Conservation (phyloP, 2,329 filamentous ascomycete species). For the Curvularia sp. region DNA sequence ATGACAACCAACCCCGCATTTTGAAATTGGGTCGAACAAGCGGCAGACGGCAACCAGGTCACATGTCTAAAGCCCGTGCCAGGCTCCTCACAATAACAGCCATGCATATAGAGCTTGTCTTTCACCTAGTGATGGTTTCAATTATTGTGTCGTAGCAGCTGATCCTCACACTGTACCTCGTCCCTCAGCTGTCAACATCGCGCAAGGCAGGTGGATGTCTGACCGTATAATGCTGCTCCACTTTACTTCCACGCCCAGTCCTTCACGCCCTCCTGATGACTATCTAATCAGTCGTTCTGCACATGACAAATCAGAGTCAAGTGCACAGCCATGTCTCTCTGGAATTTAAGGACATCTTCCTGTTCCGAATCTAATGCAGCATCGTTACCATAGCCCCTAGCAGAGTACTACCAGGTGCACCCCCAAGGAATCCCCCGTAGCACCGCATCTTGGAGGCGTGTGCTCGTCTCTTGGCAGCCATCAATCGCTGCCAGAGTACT, state of each 20-base stretch:
- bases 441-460: background rate
- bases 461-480: background rate
- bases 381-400: background rate
- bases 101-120: background rate
- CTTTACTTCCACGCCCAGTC: conserved; percentile 12
- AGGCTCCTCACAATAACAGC: background rate
- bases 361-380: conserved; percentile 11
- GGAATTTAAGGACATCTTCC: conserved; percentile 11
- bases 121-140: background rate
- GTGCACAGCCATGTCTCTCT: background rate
- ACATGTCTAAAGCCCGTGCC: background rate
- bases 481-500: conserved; percentile 11
- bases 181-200: conserved; percentile 1
- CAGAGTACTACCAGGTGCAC: background rate
- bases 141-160: background rate
- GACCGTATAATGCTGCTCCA: conserved; percentile 8
- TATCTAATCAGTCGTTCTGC: background rate
- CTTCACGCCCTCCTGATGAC: conserved; percentile 18
- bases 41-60: background rate
- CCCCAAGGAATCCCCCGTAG: conserved; percentile 13
- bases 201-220: conserved; percentile 3
- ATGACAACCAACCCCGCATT: conserved; percentile 8
- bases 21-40: background rate
- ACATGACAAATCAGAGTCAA: conserved; percentile 7
- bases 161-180: background rate